Evolutionary conservation across 805 yeast species (phyloP), one percentile per base, ranked within the genome.

Genomic region (Cyberlindnera amylophila): DNA sequence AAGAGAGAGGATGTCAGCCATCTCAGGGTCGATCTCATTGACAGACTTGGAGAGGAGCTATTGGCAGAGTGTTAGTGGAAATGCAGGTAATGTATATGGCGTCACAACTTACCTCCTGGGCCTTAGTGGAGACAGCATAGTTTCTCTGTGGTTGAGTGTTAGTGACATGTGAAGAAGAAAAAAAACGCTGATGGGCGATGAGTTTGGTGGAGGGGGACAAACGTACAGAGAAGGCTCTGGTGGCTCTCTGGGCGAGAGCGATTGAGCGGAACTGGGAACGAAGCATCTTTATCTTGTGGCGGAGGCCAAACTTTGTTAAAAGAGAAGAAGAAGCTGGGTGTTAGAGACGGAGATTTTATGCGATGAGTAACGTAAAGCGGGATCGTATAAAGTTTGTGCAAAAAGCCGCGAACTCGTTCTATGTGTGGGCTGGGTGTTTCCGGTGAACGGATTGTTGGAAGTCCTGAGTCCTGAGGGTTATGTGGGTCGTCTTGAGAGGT

Each of bases 1-100:
- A 64, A 82, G 84, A 57, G 74, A 69, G 59, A 85, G 75, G 65
- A 85, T 82, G 32, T 70, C 70, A 42, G 81, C 83, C 64, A 85
- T 84, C 63, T 83, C 90, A 34, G 93, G 93, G 65, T 86, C 95
- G 49, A 81, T 77, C 44, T 81, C 87, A 48, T 57, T 37, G 27
- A 44, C 51, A 5, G 41, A 30, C 45, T 47, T 47, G 35, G 51
- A 47, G 39, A 47, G 49, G 13, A 47, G 47, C 38, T 44, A 26
- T 9, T 4, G 16, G n/a, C 19, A 15, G 16, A 16, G 19, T 21
- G 36, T 23, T 29, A 14, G 35, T 32, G 29, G 36, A n/a, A 14
- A 18, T 17, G 7, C 15, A 3, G 6, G 11, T 15, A 15, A 15
- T 9, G 10, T 6, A 6, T 9, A 19, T 16, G 12, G 32, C 14